Percentiles rank a stretch among this genome's conserved stretches.
Evolutionary conservation across 2,329 filamentous ascomycete species (phyloP).

Genomic region (Epichloe sibirici): DNA sequence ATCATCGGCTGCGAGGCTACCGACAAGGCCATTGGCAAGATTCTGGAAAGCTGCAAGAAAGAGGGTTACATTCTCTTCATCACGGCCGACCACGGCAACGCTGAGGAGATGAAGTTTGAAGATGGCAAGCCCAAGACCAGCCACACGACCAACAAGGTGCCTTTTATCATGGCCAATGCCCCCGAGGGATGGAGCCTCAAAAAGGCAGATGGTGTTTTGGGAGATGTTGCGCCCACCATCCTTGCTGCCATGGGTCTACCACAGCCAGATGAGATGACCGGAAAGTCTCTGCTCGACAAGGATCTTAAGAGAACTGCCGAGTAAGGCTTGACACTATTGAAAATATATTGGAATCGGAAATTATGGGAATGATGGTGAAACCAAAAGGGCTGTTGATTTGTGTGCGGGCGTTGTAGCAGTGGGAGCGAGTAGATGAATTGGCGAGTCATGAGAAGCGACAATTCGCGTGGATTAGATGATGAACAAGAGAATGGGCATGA

Average conservation of each 20-base stretch:
- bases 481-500: background rate
- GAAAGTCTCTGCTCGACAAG: conserved; percentile 72
- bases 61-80: conserved; percentile 89
- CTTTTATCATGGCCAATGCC: conserved; percentile 95
- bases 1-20: conserved; percentile 75
- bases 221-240: conserved; percentile 92
- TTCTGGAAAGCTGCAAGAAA: conserved; percentile 90
- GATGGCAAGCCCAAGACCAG: conserved; percentile 96
- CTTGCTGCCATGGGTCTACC: conserved; percentile 83
- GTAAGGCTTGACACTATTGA: conserved; percentile 4
- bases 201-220: conserved; percentile 78
- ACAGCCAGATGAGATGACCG: conserved; percentile 87
- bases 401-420: conserved; percentile 1
- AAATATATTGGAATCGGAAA: no score
- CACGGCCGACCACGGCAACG: conserved; percentile 93
- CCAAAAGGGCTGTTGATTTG: conserved; percentile 4
- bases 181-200: conserved; percentile 79
- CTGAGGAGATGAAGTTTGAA: conserved; percentile 96
- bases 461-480: conserved; percentile 4
- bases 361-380: background rate
- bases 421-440: background rate
- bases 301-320: conserved; percentile 29
- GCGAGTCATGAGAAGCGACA: conserved; percentile 1
- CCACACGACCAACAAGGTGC: conserved; percentile 95
- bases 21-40: conserved; percentile 84